Evolutionary conservation across 495 filamentous ascomycete species (phyloP).

Genomic region (Aspergillus nanangensis): DNA sequence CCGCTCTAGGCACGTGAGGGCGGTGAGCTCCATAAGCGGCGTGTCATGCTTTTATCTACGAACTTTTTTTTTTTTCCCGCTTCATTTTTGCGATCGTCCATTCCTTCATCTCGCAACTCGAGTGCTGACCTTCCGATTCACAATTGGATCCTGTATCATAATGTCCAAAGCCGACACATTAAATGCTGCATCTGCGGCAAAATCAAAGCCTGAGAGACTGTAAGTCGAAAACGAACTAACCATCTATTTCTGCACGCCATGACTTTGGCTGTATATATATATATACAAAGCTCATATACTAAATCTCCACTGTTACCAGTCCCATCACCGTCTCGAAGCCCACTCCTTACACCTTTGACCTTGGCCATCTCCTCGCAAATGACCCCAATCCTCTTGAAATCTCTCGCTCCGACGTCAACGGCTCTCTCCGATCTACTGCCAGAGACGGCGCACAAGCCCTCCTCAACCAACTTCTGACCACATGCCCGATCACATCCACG

Average conservation of each 20-base stretch:
- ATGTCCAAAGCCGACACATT: constrained; percentile 25
- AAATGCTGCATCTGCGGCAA: constrained; percentile 14
- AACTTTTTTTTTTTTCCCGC: constrained; percentile 21
- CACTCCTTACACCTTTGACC: constrained; percentile 87
- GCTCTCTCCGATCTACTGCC: constrained; percentile 59
- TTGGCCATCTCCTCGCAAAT: constrained; percentile 75
- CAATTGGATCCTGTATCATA: background rate
- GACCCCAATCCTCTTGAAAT: constrained; percentile 76
- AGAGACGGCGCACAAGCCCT: constrained; percentile 85
- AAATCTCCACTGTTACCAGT: constrained; percentile 21
- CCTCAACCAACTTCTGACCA: constrained; percentile 83
- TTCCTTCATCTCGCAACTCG: background rate
- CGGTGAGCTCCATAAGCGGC: constrained; percentile 19
- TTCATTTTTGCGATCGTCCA: constrained; percentile 5
- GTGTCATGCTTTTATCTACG: constrained; percentile 17
- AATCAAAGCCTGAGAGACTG: constrained; percentile 40
- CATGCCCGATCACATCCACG: constrained; percentile 67
- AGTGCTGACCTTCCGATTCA: background rate
- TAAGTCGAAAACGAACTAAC: constrained; percentile 16
- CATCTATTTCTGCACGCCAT: no score
- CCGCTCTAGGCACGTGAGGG: constrained; percentile 2
- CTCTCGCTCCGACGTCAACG: constrained; percentile 29
- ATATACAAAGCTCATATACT: constrained; percentile 1
- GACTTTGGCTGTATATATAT: no score
- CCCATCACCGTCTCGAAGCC: constrained; percentile 71